phyloP scores from a whole-genome alignment of 2,329 filamentous ascomycete species.

The Fusarium duplospermum region DNA sequence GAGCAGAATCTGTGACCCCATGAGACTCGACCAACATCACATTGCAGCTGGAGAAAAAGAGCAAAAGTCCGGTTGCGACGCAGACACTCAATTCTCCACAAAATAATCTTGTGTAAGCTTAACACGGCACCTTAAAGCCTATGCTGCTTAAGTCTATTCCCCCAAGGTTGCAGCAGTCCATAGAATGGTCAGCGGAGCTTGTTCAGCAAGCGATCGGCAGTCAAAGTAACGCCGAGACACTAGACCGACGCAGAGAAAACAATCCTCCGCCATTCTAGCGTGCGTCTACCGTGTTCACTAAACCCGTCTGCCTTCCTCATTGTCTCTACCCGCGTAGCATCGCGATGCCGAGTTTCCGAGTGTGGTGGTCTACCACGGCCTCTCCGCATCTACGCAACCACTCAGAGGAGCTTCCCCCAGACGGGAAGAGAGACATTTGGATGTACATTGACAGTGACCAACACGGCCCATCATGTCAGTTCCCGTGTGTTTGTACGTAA shows the following conservation, averaged over 20 bases:
- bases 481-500: not conserved
- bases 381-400: constrained; percentile 34
- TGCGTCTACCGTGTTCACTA: not conserved
- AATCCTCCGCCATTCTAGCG: constrained; percentile 1
- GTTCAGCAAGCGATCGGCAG: not conserved
- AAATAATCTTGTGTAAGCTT: constrained; percentile 5
- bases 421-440: not conserved
- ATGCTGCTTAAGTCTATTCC: constrained; percentile 1
- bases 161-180: not conserved
- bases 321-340: constrained; percentile 1
- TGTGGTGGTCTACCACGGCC: constrained; percentile 15
- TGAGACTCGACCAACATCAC: not conserved
- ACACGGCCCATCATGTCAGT: not conserved
- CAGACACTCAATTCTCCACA: not conserved
- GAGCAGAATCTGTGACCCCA: not conserved
- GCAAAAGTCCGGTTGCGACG: not conserved
- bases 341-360: constrained; percentile 35
- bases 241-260: not conserved
- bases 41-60: not conserved
- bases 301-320: not conserved
- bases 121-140: constrained; percentile 1
- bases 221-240: not conserved
- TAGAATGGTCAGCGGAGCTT: not conserved
- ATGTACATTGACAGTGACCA: not conserved
- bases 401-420: not conserved